Conservation (phyloP, 805 yeast species). For the Hanseniaspora meyeri region DNA sequence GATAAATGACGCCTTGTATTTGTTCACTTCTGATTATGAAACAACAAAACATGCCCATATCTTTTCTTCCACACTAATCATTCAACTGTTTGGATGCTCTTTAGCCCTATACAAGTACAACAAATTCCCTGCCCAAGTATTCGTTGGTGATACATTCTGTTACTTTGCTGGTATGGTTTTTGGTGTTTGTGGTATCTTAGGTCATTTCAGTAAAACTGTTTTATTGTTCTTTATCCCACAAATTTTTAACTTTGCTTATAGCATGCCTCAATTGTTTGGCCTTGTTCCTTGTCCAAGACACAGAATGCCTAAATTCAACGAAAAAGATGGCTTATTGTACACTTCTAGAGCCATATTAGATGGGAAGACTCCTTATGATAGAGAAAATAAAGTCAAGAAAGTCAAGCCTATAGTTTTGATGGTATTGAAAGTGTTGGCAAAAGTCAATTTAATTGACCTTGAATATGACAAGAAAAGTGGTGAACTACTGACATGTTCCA, state of each 20-base stretch:
- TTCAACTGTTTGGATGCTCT: conserved; percentile 82
- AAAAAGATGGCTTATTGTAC: conserved; percentile 55
- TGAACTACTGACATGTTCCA: conserved; percentile 42
- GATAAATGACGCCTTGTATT: conserved; percentile 64
- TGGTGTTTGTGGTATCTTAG: conserved; percentile 90
- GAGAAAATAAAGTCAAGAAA: conserved; percentile 16
- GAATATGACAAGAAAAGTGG: conserved; percentile 29
- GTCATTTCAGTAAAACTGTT: conserved; percentile 90
- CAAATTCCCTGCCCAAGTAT: conserved; percentile 84
- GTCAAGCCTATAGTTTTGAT: conserved; percentile 26
- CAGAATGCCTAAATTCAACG: conserved; percentile 69
- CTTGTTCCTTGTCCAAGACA: conserved; percentile 92
- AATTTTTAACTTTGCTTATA: conserved; percentile 76
- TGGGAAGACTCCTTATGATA: conserved; percentile 14
- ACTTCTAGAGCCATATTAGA: conserved; percentile 47
- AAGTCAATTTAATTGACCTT: conserved; percentile 37
- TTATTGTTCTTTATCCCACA: conserved; percentile 81
- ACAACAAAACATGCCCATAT: conserved; percentile 71
- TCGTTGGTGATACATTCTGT: conserved; percentile 97
- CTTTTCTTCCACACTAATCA: conserved; percentile 61
- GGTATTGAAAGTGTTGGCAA: conserved; percentile 37
- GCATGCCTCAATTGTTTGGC: conserved; percentile 82
- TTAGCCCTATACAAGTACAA: conserved; percentile 63
- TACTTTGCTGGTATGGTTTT: conserved; percentile 98
- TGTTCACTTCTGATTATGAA: conserved; percentile 35